phyloP scores from a whole-genome alignment of 139 green algal genomes.

The Closterium sp. region DNA sequence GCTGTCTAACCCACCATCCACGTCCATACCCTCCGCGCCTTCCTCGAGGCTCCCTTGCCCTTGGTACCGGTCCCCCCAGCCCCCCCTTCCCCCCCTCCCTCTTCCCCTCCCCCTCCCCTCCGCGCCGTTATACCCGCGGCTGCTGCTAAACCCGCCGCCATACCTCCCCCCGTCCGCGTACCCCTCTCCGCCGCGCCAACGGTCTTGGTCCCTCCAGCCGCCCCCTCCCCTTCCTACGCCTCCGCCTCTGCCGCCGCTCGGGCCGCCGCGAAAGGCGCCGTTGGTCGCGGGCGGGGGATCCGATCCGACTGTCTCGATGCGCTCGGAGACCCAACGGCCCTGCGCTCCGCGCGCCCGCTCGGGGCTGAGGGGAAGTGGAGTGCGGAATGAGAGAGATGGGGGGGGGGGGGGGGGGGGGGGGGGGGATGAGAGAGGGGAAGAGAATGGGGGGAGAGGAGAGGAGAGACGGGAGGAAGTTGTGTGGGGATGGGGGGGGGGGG shows the following conservation, averaged over 20 bases:
- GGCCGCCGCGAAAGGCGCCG: not conserved
- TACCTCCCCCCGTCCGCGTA: not conserved
- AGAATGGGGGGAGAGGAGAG: not conserved
- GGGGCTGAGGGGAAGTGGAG: not conserved
- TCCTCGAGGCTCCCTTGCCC: not conserved
- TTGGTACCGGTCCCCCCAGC: not conserved
- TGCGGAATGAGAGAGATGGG: no score
- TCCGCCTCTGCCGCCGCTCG: not conserved
- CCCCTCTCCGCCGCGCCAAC: not conserved
- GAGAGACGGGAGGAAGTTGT: not conserved
- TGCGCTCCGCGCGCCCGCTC: not conserved
- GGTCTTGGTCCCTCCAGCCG: not conserved
- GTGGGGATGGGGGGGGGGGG: no score
- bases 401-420: no score
- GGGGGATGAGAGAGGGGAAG: not conserved
- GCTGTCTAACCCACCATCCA: not conserved
- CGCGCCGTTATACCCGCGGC: not conserved
- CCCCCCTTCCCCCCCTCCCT: not conserved
- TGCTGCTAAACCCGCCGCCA: not conserved
- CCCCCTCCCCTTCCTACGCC: not conserved
- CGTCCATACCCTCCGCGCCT: not conserved
- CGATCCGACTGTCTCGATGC: not conserved
- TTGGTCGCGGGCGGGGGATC: not conserved
- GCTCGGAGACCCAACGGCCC: not conserved
- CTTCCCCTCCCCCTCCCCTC: not conserved